Evolutionary conservation across 2,329 filamentous ascomycete species (phyloP), one percentile per base, ranked within the genome.

Genomic region (Hypoxylon sp.): DNA sequence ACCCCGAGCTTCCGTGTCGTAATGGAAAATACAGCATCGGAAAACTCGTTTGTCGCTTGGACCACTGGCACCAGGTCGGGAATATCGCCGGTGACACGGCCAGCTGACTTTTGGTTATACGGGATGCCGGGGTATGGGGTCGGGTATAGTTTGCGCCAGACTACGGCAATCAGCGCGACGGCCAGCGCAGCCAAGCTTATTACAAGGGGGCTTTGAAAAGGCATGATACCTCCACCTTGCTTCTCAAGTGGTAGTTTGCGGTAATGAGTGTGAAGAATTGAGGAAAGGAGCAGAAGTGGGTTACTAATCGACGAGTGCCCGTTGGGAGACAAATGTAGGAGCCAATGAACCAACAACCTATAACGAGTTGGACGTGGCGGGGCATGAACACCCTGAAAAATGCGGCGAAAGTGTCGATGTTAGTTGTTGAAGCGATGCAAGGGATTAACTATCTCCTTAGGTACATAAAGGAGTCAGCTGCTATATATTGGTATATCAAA

Each of bases 161-260:
- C 42, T 11, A 50, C 15, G 47, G 24, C 24, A 24, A 50, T 50
- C 47, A 50, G 47, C 47, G 47, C 31, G 47, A 50, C 19, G 47
- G 13, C 15, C 47, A 29, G 24, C 47, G 47, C 47, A 29, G 47
- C 24, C 24, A 50, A n/a, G 24, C 19, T 50, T 29, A 50, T 29
- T 29, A 29, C 24, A n/a, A 50, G 24, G 13, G 24, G 24, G 47
- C 24, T 50, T 50, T 50, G 46, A 29, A 29, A 29, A 50, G 46
- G 24, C 46, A 50, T 50, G 46, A 50, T 50, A 50, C 13, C 46
- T 50, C 21, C 46, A 50, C 46, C 7, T 24, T 27, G 19, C 6
- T 29, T n/a, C 21, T 50, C 21, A 50, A 27, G 46, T 50, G 21
- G 42, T 50, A 13, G 46, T 29, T 50, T 50, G 24, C 46, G 8